A percentile compares a stretch with the other conserved stretches of the same genome.
Evolutionary conservation across 805 yeast genomes (phyloP).

Genomic region (Diddensiella transvaalensis): DNA sequence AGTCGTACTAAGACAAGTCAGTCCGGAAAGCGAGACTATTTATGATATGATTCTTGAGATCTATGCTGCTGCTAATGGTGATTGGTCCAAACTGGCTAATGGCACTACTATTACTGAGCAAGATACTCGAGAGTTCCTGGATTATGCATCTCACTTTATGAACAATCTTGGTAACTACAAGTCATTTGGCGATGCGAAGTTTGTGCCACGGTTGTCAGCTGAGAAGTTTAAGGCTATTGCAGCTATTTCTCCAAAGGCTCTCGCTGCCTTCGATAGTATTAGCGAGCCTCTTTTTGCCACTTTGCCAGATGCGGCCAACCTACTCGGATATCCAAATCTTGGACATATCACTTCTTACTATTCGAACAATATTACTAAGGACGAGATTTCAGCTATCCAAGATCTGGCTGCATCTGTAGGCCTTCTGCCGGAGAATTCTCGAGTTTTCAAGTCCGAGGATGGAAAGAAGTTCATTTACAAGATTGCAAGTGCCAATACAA

Average conservation of each 20-base stretch:
- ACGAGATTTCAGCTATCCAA: conserved; percentile 65
- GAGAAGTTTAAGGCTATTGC: conserved; percentile 50
- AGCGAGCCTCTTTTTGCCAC: conserved; percentile 47
- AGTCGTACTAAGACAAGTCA: conserved; percentile 74
- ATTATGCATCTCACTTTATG: conserved; percentile 62
- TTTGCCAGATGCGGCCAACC: conserved; percentile 43
- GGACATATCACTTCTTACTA: conserved; percentile 79
- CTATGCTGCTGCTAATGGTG: conserved; percentile 50
- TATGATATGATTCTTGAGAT: conserved; percentile 64
- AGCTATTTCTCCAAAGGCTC: conserved; percentile 37
- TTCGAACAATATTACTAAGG: conserved; percentile 49
- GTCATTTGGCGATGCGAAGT: conserved; percentile 86
- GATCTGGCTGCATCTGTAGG: conserved; percentile 58
- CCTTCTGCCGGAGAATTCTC: conserved; percentile 75
- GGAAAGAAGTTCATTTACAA: conserved; percentile 51
- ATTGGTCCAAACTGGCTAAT: conserved; percentile 45
- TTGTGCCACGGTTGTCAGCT: conserved; percentile 59
- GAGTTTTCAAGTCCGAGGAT: conserved; percentile 53
- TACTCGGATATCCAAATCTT: conserved; percentile 74
- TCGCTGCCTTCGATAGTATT: conserved; percentile 30
- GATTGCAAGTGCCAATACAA: conserved; percentile 63
- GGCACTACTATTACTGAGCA: conserved; percentile 33
- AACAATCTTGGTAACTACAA: conserved; percentile 71
- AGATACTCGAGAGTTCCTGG: conserved; percentile 44
- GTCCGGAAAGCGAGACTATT: conserved; percentile 74